Conservation (phyloP, 495 filamentous ascomycete species). For the Neurospora intermedia region DNA sequence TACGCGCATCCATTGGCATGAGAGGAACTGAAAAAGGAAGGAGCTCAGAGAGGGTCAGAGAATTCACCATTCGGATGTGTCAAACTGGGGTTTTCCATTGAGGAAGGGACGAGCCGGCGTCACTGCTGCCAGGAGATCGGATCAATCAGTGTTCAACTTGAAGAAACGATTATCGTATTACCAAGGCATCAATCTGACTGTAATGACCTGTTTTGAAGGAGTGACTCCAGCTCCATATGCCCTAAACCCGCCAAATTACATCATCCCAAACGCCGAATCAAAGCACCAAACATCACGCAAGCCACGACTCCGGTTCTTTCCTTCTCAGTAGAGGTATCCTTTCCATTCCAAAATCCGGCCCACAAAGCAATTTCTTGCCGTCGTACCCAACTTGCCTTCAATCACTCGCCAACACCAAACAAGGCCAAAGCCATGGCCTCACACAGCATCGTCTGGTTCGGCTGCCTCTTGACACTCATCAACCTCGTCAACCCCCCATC, state of each 20-base stretch:
- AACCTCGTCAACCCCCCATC: conserved; percentile 18
- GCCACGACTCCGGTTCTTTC: background rate
- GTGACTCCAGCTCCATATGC: background rate
- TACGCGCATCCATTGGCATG: background rate
- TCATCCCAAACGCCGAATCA: background rate
- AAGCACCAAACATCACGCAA: background rate
- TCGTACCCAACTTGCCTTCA: background rate
- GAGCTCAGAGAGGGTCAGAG: background rate
- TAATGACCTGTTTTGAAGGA: background rate
- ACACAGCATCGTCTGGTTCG: conserved; percentile 14
- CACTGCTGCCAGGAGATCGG: background rate
- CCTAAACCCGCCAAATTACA: background rate
- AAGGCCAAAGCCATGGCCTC: conserved; percentile 24
- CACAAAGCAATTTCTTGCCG: background rate
- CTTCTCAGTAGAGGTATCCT: background rate
- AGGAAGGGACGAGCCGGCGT: background rate
- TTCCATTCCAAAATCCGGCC: background rate
- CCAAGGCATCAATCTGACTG: background rate
- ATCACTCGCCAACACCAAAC: conserved; percentile 17
- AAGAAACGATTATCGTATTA: background rate
- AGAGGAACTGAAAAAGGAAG: background rate
- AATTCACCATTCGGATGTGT: background rate
- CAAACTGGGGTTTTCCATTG: background rate
- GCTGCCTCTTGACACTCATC: conserved; percentile 18
- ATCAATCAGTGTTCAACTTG: background rate